These are phyloP conservation scores for Trypanosoma mega DNA, from an alignment of 208 protist genomes.

Conservation along the genomic window DNA sequence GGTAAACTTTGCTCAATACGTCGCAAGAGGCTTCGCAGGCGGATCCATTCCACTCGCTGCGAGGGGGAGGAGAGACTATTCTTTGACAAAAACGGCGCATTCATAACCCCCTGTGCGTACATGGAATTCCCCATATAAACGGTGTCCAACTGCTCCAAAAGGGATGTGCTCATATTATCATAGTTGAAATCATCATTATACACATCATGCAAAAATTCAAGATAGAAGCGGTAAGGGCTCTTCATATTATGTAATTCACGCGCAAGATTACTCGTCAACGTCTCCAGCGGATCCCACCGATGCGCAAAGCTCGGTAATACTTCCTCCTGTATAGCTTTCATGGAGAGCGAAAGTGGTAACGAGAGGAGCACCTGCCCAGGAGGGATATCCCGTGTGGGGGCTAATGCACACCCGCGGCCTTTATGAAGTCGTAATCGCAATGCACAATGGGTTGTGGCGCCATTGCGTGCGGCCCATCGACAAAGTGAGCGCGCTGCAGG, in stretches of 20 bases:
- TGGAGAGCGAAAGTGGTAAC: constrained; percentile 46
- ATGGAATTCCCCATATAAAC: constrained; percentile 82
- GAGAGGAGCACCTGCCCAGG: constrained; percentile 52
- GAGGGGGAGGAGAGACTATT: constrained; percentile 30
- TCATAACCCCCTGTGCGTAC: constrained; percentile 46
- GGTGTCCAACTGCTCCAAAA: constrained; percentile 51
- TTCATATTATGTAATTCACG: constrained; percentile 70
- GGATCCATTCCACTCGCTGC: constrained; percentile 68
- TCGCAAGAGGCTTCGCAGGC: constrained; percentile 48
- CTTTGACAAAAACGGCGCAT: constrained; percentile 77
- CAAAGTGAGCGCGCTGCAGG: constrained; percentile 59
- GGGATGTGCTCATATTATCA: background rate
- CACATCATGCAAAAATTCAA: constrained; percentile 85
- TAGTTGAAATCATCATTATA: constrained; percentile 67
- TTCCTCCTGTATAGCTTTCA: constrained; percentile 22
- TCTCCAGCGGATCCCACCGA: constrained; percentile 39
- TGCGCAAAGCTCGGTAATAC: constrained; percentile 32
- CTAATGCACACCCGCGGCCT: constrained; percentile 33
- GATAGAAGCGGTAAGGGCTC: constrained; percentile 56
- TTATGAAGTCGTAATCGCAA: constrained; percentile 42
- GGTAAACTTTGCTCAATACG: constrained; percentile 77
- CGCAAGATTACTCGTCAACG: constrained; percentile 46
- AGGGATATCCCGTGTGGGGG: constrained; percentile 41
- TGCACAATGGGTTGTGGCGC: constrained; percentile 61
- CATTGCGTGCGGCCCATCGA: constrained; percentile 64